Evolutionary conservation across 306 rosid species (phyloP), one percentile per base, ranked within the genome.

Genomic region (Heteromeles arbutifolia): DNA sequence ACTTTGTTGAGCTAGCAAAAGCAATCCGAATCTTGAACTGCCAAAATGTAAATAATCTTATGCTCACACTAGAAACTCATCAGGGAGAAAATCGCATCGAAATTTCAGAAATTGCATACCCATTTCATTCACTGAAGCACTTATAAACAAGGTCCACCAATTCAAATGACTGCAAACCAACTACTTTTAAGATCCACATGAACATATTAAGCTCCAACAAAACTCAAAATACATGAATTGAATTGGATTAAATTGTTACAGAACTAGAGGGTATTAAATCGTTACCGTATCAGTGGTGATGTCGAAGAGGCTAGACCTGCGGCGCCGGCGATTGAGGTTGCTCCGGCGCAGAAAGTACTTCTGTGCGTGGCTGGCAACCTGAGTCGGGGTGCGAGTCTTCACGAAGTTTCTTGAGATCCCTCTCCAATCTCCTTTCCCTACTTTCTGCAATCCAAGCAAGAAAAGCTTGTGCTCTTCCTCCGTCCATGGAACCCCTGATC

Each of bases 381-480:
- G 99, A 10, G 99, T 96, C 2, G 99, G 99, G 0, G 99, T 96
- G 74, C 99, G 86, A 34, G 98, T 96, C 85, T 92, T 96, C n/a
- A 96, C 99, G 39, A 90, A 96, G 87, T 90, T 92, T 78, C 91
- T 88, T 0, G 99, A 92, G 82, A 96, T 96, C 82, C 99, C 98
- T 74, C 99, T 89, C 99, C 99, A 96, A 80, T 96, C 99, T 62
- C 99, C 99, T 75, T 96, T 96, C 48, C 99, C 99, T 21, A 92
- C 99, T 79, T 89, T 88, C 87, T 92, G 96, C 82, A 96, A 85
- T 81, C 99, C 99, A 52, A 89, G 74, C 87, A 96, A 72, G 62
- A 96, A 96, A 53, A 96, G 86, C 86, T 92, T 96, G 88, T 96
- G 99, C 78, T 96, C 99, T 52, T 92, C 98, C 84, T 96, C 99